Conservation (phyloP, 345 rosid species). For the Eucalyptus pumila region DNA sequence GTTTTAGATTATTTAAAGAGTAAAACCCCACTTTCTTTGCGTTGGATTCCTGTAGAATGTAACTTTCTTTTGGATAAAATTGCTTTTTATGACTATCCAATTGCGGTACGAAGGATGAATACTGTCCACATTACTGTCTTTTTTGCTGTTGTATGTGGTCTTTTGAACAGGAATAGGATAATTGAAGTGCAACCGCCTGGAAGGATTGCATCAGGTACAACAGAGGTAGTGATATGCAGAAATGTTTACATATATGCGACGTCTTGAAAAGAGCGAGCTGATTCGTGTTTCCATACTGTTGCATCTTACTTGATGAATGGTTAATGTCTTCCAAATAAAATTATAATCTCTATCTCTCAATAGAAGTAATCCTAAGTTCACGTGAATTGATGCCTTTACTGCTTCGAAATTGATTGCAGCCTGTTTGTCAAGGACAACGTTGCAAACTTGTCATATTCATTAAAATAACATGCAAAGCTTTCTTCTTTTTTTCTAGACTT, state of each 20-base stretch:
- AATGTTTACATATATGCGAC: background rate
- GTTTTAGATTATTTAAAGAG: background rate
- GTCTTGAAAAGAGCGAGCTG: background rate
- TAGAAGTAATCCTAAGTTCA: background rate
- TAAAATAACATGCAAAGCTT: too few relatives aligned
- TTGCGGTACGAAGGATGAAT: background rate
- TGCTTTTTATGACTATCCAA: background rate
- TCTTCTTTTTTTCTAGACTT: too few relatives aligned
- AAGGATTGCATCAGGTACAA: conserved; percentile 66
- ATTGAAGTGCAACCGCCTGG: conserved; percentile 54
- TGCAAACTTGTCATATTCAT: too few relatives aligned
- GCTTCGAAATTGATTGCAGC: background rate
- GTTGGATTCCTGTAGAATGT: background rate
- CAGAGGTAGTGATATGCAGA: conserved; percentile 42
- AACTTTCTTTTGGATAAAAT: background rate
- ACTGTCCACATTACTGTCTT: background rate
- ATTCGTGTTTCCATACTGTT: background rate
- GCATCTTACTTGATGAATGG: background rate
- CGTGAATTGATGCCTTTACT: background rate
- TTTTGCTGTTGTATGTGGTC: background rate
- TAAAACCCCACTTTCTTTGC: background rate
- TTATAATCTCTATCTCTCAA: background rate
- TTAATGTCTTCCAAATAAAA: background rate
- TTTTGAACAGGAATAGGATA: conserved; percentile 42
- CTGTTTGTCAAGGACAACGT: too few relatives aligned